phyloP scores from a whole-genome alignment of 129 eudicot genomes.

The Gnaphalium uliginosum region DNA sequence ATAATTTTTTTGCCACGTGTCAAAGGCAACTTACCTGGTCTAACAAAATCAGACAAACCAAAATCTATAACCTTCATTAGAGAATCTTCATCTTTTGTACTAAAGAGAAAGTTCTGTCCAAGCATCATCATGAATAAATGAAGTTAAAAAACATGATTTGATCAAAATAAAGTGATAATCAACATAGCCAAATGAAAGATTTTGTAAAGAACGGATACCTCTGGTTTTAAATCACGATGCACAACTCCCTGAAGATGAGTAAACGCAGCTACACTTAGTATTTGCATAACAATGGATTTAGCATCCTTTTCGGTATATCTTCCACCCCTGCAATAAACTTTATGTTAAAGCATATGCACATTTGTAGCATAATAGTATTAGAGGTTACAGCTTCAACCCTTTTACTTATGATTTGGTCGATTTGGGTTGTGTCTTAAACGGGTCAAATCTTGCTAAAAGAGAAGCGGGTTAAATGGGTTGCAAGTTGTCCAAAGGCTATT shows the following conservation, averaged over 20 bases:
- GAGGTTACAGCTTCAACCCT: not conserved
- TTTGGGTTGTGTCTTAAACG: not conserved
- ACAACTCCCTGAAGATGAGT: conserved; percentile 98
- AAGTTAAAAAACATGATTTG: not conserved
- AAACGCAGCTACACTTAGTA: conserved; percentile 71
- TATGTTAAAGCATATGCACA: not conserved
- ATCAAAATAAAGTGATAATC: not conserved
- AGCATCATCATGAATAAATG: not conserved
- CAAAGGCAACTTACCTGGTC: conserved; percentile 58
- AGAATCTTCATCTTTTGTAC: conserved; percentile 79
- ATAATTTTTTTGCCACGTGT: not conserved
- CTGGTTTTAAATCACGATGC: conserved; percentile 98
- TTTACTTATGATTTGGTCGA: not conserved
- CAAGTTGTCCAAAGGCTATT: not conserved
- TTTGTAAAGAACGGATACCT: conserved; percentile 48
- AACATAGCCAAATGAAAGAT: not conserved
- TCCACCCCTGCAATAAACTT: conserved; percentile 78
- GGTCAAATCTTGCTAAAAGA: not conserved
- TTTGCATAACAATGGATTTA: conserved; percentile 71
- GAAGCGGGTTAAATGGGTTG: not conserved
- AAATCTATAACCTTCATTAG: conserved; percentile 88
- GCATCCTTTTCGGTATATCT: conserved; percentile 86
- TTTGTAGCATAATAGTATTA: not conserved
- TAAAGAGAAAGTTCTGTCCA: conserved; percentile 87
- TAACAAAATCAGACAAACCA: conserved; percentile 86